A percentile compares a stretch with the other conserved stretches of the same genome.
phyloP scores from a whole-genome alignment of 495 filamentous ascomycete genomes.

The Trichoderma reesei region DNA sequence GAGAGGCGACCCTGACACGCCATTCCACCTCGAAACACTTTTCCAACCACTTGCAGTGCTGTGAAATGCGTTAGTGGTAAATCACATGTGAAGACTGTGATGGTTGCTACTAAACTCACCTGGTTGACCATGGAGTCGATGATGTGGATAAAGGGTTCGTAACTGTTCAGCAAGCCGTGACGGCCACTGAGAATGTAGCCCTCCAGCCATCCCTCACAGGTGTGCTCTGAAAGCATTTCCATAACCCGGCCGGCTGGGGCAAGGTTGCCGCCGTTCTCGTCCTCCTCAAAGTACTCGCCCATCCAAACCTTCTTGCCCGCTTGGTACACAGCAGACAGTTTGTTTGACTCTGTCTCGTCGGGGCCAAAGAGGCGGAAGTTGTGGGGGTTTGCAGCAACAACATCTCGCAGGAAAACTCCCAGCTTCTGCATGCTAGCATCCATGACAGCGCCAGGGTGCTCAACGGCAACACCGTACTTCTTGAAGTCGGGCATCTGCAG shows the following conservation, averaged over 20 bases:
- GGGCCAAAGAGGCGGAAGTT: conserved; percentile 66
- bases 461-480: conserved; percentile 46
- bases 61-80: neutral
- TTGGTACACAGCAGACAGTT: conserved; percentile 55
- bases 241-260: conserved; percentile 55
- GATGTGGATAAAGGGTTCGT: conserved; percentile 70
- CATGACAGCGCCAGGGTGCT: conserved; percentile 40
- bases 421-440: conserved; percentile 55
- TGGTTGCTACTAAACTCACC: conserved; percentile 18
- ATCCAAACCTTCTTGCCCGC: conserved; percentile 69
- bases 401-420: conserved; percentile 50
- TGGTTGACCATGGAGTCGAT: conserved; percentile 72
- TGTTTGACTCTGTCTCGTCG: conserved; percentile 70
- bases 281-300: conserved; percentile 64
- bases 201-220: conserved; percentile 67
- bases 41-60: conserved; percentile 74
- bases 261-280: conserved; percentile 58
- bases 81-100: neutral
- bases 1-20: conserved; percentile 54
- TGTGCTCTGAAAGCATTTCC: conserved; percentile 71
- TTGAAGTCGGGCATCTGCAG: conserved; percentile 57
- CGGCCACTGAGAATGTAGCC: conserved; percentile 62
- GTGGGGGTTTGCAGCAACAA: conserved; percentile 47
- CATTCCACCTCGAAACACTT: conserved; percentile 65
- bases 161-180: conserved; percentile 64